Evolutionary conservation across 2,329 filamentous ascomycete genomes (phyloP).

Genomic region (Endothia cerciana): DNA sequence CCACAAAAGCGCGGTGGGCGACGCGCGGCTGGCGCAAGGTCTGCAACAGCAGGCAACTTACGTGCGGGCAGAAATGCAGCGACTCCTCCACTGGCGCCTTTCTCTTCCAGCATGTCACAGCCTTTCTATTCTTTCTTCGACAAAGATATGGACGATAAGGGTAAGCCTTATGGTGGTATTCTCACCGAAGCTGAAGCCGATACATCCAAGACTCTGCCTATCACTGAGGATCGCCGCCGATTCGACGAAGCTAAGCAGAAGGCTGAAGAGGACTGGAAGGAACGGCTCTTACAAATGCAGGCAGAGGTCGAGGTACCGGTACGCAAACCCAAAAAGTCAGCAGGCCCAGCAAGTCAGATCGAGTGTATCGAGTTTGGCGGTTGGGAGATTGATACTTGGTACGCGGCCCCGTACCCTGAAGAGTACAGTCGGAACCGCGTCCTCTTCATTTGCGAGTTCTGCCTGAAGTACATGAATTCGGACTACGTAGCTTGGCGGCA

Average conservation of each 20-base stretch:
- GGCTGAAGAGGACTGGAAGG: constrained; percentile 90
- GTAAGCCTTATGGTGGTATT: constrained; percentile 94
- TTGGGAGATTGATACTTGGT: constrained; percentile 99
- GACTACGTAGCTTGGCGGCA: constrained; percentile 98
- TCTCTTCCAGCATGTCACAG: constrained; percentile 56
- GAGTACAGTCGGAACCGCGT: constrained; percentile 97
- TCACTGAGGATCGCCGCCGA: constrained; percentile 75
- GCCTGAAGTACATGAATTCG: constrained; percentile 99
- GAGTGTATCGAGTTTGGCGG: constrained; percentile 98
- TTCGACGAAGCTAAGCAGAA: constrained; percentile 91
- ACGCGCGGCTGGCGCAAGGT: constrained; percentile 42
- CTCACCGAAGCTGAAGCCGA: constrained; percentile 87
- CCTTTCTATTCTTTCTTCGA: constrained; percentile 90
- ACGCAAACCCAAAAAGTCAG: constrained; percentile 72
- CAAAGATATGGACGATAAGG: constrained; percentile 88
- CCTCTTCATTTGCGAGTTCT: constrained; percentile 99
- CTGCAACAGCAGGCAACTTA: constrained; percentile 40
- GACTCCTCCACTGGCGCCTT: constrained; percentile 37
- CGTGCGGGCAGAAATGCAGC: constrained; percentile 44
- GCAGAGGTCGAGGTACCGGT: constrained; percentile 64
- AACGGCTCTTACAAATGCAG: constrained; percentile 62
- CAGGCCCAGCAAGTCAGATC: constrained; percentile 92
- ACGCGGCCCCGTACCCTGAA: constrained; percentile 95
- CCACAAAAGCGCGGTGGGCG: constrained; percentile 47
- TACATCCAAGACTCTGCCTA: constrained; percentile 84